Conservation (phyloP, 2,329 filamentous ascomycete genomes). For the Aspergillus aculeatinus region DNA sequence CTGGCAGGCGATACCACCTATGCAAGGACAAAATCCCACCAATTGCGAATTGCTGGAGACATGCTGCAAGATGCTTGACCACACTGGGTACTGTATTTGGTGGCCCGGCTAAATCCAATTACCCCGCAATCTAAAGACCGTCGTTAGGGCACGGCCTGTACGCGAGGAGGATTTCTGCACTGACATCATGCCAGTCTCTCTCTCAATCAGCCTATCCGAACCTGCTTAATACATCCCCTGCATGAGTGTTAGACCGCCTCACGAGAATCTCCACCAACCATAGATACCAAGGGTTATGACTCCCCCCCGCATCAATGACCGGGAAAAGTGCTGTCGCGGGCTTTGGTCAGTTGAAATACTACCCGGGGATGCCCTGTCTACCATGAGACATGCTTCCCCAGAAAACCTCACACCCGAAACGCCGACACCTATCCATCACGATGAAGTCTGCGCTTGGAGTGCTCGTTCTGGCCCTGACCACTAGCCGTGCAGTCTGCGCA, state of each 20-base stretch:
- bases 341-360: neutral
- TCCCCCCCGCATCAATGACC: neutral
- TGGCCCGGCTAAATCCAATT: neutral
- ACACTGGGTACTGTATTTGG: too few relatives aligned
- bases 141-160: neutral
- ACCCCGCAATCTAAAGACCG: neutral
- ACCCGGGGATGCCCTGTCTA: neutral
- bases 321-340: neutral
- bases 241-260: neutral
- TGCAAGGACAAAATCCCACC: neutral
- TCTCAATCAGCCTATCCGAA: neutral
- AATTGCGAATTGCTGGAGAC: neutral
- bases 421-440: neutral
- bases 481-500: neutral
- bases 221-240: too few relatives aligned
- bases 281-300: neutral
- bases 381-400: neutral
- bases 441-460: neutral
- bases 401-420: neutral
- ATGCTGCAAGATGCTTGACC: too few relatives aligned
- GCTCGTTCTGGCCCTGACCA: neutral
- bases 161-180: too few relatives aligned
- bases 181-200: neutral
- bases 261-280: neutral
- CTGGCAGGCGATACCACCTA: too few relatives aligned